These are phyloP conservation scores for Euptelea pleiosperma DNA, from an alignment of 164 flowering plant genomes.

Conservation along the genomic window DNA sequence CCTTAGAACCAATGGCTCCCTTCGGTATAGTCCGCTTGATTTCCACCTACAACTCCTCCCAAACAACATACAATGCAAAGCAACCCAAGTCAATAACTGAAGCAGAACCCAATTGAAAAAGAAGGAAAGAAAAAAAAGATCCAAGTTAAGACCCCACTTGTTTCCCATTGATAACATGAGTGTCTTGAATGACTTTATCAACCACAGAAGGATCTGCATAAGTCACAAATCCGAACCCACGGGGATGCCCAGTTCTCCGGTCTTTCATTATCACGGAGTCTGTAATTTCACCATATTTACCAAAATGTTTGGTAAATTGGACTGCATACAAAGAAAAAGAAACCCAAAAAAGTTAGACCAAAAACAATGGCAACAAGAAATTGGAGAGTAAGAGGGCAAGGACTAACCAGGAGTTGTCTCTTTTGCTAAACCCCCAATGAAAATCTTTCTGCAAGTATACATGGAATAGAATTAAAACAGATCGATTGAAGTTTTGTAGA, in stretches of 20 bases:
- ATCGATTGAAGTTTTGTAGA: background rate
- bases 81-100: background rate
- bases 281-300: constrained; percentile 77
- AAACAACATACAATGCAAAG: constrained; percentile 6
- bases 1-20: constrained; percentile 53
- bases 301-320: constrained; percentile 64
- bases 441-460: constrained; percentile 66
- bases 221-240: constrained; percentile 91
- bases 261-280: constrained; percentile 93
- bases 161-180: constrained; percentile 72
- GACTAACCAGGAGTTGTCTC: constrained; percentile 70
- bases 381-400: no score
- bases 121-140: background rate
- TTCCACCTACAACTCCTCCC: constrained; percentile 61
- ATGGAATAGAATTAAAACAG: no score
- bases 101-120: constrained; percentile 4
- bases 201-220: constrained; percentile 82
- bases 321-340: constrained; percentile 33
- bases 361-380: constrained; percentile 1
- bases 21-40: constrained; percentile 86
- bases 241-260: constrained; percentile 68
- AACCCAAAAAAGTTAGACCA: background rate
- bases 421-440: constrained; percentile 83
- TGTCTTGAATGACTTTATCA: constrained; percentile 71
- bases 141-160: constrained; percentile 44